Percentiles rank a stretch among this genome's conserved stretches.
These are phyloP conservation scores for Cavenderia fasciculata DNA, from an alignment of 78 protist species.

Conservation along the genomic window DNA sequence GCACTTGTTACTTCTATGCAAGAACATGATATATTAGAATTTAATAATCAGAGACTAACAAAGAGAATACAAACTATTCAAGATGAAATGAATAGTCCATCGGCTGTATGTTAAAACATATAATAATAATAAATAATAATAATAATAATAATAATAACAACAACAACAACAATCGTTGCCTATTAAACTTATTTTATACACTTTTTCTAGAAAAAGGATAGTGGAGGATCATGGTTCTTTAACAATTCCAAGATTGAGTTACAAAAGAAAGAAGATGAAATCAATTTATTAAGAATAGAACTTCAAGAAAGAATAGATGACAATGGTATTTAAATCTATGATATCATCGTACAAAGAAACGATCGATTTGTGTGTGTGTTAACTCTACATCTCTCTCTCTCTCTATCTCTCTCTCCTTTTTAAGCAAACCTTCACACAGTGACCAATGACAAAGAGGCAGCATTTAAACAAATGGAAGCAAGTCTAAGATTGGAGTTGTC, in stretches of 20 bases:
- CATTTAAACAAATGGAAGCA: conserved; percentile 36
- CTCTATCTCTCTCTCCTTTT: too few relatives aligned
- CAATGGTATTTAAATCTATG: conserved; percentile 16
- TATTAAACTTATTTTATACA: too few relatives aligned
- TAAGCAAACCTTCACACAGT: conserved; percentile 58
- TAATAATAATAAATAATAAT: background rate
- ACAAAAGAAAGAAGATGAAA: conserved; percentile 62
- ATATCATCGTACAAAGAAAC: too few relatives aligned
- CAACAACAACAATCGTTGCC: background rate
- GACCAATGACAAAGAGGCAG: conserved; percentile 61
- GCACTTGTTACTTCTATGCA: conserved; percentile 42
- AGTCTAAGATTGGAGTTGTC: background rate
- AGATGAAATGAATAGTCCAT: conserved; percentile 60
- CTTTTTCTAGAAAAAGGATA: conserved; percentile 17
- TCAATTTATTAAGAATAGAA: conserved; percentile 47
- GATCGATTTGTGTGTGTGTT: too few relatives aligned
- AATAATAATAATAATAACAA: background rate
- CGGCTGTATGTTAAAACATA: too few relatives aligned
- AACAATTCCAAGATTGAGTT: conserved; percentile 32
- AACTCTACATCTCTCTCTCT: too few relatives aligned
- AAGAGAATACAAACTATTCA: conserved; percentile 51
- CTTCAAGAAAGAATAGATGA: conserved; percentile 69
- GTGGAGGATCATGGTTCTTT: conserved; percentile 33
- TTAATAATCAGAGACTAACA: conserved; percentile 66
- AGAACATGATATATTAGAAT: conserved; percentile 72